These are phyloP conservation scores for Acacia crassicarpa DNA, from an alignment of 306 rosid species.

Conservation along the genomic window DNA sequence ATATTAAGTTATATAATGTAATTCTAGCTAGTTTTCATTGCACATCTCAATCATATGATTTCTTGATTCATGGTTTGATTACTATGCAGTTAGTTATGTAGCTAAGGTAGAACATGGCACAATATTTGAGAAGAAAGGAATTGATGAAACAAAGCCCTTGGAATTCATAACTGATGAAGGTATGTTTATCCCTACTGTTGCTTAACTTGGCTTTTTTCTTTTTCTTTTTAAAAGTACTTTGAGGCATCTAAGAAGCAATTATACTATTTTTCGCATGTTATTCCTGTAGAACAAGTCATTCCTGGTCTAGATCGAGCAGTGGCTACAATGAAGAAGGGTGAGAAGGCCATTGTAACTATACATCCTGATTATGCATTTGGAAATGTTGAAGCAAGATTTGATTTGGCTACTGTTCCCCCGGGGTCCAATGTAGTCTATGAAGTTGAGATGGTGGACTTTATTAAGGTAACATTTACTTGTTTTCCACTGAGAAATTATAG, in stretches of 20 bases:
- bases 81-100: constrained; percentile 47
- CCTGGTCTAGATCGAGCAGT: constrained; percentile 62
- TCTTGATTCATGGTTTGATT: neutral
- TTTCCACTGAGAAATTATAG: neutral
- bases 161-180: constrained; percentile 73
- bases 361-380: constrained; percentile 76
- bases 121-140: constrained; percentile 66
- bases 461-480: constrained; percentile 46
- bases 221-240: constrained; percentile 4
- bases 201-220: neutral
- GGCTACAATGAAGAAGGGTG: constrained; percentile 76
- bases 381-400: constrained; percentile 51
- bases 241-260: constrained; percentile 5
- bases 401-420: constrained; percentile 52
- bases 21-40: neutral
- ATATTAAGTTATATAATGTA: neutral
- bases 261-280: constrained; percentile 20
- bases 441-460: constrained; percentile 51
- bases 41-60: neutral
- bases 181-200: constrained; percentile 26
- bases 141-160: constrained; percentile 51
- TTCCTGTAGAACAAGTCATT: constrained; percentile 65
- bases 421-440: constrained; percentile 54
- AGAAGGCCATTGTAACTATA: constrained; percentile 55
- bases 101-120: constrained; percentile 69